A percentile compares a stretch with the other conserved stretches of the same genome.
phyloP scores from a whole-genome alignment of 2,329 filamentous ascomycete species.

The Sporothrix brasiliensis region DNA sequence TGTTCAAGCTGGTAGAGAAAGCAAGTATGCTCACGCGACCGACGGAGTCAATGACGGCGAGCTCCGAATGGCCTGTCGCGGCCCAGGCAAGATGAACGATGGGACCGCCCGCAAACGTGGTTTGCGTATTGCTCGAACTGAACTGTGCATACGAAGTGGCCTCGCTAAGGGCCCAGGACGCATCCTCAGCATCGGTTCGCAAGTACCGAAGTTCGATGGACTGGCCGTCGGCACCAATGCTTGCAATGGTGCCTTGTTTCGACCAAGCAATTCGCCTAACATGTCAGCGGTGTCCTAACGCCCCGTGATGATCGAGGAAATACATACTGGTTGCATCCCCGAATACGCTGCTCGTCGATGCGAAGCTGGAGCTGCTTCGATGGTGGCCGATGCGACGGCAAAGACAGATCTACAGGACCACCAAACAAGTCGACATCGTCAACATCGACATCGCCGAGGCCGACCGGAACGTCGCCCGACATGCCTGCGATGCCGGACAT shows the following conservation, averaged over 20 bases:
- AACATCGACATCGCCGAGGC: constrained; percentile 60
- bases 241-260: constrained; percentile 80
- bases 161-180: constrained; percentile 74
- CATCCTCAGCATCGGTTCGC: constrained; percentile 67
- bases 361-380: constrained; percentile 71
- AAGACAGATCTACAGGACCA: constrained; percentile 50
- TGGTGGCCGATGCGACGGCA: constrained; percentile 52
- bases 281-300: constrained; percentile 26
- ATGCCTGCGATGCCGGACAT: constrained; percentile 47
- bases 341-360: constrained; percentile 73
- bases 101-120: constrained; percentile 59
- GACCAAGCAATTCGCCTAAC: constrained; percentile 83
- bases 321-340: constrained; percentile 77
- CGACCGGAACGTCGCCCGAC: constrained; percentile 54
- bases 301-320: background rate
- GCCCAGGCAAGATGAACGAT: constrained; percentile 85
- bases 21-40: constrained; percentile 77
- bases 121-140: constrained; percentile 49
- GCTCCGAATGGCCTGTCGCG: constrained; percentile 68
- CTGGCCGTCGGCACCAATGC: constrained; percentile 71
- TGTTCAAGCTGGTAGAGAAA: constrained; percentile 73
- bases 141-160: constrained; percentile 67
- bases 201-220: constrained; percentile 74
- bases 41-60: constrained; percentile 79
- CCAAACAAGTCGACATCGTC: constrained; percentile 64